These are phyloP conservation scores for Amaranthus tricolor DNA, from an alignment of 179 eudicot genomes.

Conservation along the genomic window DNA sequence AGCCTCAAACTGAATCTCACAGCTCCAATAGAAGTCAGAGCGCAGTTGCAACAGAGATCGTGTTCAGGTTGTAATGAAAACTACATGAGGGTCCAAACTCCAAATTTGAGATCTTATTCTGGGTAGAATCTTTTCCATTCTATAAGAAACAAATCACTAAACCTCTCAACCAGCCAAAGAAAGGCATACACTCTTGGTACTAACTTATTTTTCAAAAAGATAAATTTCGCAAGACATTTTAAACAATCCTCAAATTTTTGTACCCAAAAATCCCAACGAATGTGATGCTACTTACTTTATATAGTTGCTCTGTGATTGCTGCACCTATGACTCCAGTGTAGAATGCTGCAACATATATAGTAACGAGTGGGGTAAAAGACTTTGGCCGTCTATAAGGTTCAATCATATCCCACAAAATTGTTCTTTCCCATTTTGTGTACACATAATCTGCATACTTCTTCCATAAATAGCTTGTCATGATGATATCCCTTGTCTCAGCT, in stretches of 20 bases:
- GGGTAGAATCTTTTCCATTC: neutral
- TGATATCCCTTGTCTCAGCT: neutral
- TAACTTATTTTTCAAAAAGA: neutral
- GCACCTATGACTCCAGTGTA: conserved; percentile 91
- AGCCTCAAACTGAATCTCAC: neutral
- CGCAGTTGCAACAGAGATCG: neutral
- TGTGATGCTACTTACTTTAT: conserved; percentile 50
- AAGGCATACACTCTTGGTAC: neutral
- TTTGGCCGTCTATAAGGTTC: conserved; percentile 85
- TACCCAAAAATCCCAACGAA: neutral
- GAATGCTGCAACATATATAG: conserved; percentile 68
- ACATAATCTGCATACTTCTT: conserved; percentile 82
- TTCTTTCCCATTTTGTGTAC: conserved; percentile 73
- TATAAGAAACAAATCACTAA: neutral
- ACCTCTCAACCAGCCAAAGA: neutral
- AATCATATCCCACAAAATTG: conserved; percentile 84
- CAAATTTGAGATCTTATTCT: neutral
- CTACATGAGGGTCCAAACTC: neutral
- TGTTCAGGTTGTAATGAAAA: neutral
- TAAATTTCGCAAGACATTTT: neutral
- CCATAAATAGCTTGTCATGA: conserved; percentile 85
- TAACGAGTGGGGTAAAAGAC: conserved; percentile 83
- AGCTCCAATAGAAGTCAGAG: neutral
- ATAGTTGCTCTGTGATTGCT: conserved; percentile 81
- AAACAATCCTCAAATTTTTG: neutral